A percentile compares a stretch with the other conserved stretches of the same genome.
Conservation (phyloP, 1,284 basidiomycete species). For the Pseudozyma hubeiensis region DNA sequence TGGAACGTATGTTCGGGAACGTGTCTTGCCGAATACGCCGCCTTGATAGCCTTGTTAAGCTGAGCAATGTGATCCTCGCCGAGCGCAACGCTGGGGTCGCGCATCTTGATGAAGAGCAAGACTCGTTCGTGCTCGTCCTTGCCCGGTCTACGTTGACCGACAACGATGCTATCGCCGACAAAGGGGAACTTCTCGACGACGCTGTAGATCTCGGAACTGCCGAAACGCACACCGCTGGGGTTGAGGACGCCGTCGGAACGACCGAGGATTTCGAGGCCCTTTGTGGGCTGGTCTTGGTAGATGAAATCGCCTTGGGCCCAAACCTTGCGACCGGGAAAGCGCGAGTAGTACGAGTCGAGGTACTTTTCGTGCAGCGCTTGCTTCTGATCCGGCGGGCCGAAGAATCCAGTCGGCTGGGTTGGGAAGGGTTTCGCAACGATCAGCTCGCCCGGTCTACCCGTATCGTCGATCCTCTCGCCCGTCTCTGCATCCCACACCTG, state of each 20-base stretch:
- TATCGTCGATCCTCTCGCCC: constrained; percentile 47
- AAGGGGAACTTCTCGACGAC: constrained; percentile 72
- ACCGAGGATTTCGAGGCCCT: constrained; percentile 84
- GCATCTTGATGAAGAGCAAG: constrained; percentile 64
- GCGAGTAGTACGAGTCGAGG: constrained; percentile 67
- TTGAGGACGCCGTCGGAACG: constrained; percentile 69
- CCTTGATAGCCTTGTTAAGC: constrained; percentile 57
- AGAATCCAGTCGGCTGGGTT: constrained; percentile 63
- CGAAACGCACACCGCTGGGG: constrained; percentile 83
- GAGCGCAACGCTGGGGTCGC: constrained; percentile 36
- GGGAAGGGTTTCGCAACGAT: constrained; percentile 66
- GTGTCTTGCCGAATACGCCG: constrained; percentile 58
- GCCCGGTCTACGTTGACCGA: constrained; percentile 51
- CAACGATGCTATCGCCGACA: constrained; percentile 64
- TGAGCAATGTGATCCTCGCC: constrained; percentile 26
- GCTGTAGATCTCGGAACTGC: constrained; percentile 84
- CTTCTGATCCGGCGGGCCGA: constrained; percentile 46
- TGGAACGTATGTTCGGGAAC: constrained; percentile 63
- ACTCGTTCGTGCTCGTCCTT: constrained; percentile 66
- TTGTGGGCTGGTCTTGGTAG: constrained; percentile 65
- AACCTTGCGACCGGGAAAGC: constrained; percentile 51
- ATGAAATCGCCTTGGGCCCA: constrained; percentile 59
- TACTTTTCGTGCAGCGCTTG: constrained; percentile 63
- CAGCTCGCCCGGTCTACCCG: constrained; percentile 62
- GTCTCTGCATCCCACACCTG: constrained; percentile 54